phyloP scores from a whole-genome alignment of 148 eudicot genomes.

The Selenicereus undatus region DNA sequence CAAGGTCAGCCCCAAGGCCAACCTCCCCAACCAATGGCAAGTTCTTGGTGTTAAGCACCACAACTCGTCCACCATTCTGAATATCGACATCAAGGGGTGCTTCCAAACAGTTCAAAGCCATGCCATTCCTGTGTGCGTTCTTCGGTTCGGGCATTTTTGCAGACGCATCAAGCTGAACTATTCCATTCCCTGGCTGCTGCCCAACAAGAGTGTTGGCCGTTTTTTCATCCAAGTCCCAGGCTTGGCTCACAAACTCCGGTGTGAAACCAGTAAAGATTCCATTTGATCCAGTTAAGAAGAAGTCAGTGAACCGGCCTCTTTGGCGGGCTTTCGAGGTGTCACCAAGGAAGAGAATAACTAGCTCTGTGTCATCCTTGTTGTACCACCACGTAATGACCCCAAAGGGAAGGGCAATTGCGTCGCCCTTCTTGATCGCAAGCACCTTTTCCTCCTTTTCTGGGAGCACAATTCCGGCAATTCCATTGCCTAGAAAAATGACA shows the following conservation, averaged over 20 bases:
- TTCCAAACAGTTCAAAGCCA: slow-evolving; percentile 63
- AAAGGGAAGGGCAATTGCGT: slow-evolving; percentile 62
- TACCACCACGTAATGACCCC: slow-evolving; percentile 72
- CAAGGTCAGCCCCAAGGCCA: slow-evolving; percentile 65
- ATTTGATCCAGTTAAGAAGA: slow-evolving; percentile 55
- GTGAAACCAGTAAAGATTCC: slow-evolving; percentile 69
- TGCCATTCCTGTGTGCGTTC: slow-evolving; percentile 36
- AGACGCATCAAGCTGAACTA: slow-evolving; percentile 44
- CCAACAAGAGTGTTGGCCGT: slow-evolving; percentile 48
- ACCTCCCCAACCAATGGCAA: slow-evolving; percentile 66
- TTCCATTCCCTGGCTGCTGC: slow-evolving; percentile 47
- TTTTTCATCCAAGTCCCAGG: slow-evolving; percentile 55
- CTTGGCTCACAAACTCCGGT: slow-evolving; percentile 56
- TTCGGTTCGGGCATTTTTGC: slow-evolving; percentile 58
- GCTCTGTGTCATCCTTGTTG: slow-evolving; percentile 64
- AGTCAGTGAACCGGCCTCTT: slow-evolving; percentile 56
- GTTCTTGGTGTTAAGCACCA: slow-evolving; percentile 63
- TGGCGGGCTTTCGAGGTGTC: slow-evolving; percentile 66
- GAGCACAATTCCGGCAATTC: slow-evolving; percentile 63
- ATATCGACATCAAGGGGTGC: slow-evolving; percentile 68
- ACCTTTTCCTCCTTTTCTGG: slow-evolving; percentile 77
- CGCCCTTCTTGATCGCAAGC: slow-evolving; percentile 60
- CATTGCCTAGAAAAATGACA: slow-evolving; percentile 36
- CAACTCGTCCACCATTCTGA: slow-evolving; percentile 55
- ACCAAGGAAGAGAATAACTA: slow-evolving; percentile 59